Conservation (phyloP, 768 basidiomycete genomes). For the Suillus discolor region DNA sequence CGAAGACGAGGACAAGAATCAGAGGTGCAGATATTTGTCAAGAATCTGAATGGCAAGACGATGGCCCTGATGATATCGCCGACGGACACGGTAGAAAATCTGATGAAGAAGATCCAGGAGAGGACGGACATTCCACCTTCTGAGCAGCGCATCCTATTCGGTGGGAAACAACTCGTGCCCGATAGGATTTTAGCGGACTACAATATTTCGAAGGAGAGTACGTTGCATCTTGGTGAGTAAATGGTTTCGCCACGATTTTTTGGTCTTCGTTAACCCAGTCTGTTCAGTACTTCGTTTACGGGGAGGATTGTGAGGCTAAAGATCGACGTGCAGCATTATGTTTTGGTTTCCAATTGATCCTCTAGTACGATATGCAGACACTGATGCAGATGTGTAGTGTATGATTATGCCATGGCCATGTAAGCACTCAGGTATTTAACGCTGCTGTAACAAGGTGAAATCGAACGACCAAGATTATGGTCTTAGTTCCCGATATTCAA, state of each 20-base stretch:
- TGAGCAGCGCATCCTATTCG: conserved; percentile 12
- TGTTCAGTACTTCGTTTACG: conserved; percentile 10
- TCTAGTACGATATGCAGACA: neutral
- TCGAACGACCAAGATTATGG: too few species aligned
- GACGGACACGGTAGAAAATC: conserved; percentile 6
- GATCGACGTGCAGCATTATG: neutral
- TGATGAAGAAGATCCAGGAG: conserved; percentile 8
- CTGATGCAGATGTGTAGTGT: neutral
- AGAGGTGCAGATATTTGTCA: conserved; percentile 43
- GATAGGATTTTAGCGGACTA: conserved; percentile 48
- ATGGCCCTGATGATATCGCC: conserved; percentile 48
- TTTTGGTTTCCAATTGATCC: neutral
- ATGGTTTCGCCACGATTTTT: neutral
- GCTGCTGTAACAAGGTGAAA: too few species aligned
- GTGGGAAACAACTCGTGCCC: conserved; percentile 42
- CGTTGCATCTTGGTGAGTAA: conserved; percentile 32
- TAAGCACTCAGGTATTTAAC: neutral
- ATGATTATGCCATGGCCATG: too few species aligned
- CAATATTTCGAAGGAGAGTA: conserved; percentile 45
- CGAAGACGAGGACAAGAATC: conserved; percentile 32
- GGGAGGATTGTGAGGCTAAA: neutral
- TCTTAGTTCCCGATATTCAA: too few species aligned
- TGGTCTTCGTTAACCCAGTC: neutral
- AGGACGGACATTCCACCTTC: conserved; percentile 1
- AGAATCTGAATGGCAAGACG: conserved; percentile 44